Evolutionary conservation across 805 yeast genomes (phyloP).

Genomic region (Ogataea zsoltii): DNA sequence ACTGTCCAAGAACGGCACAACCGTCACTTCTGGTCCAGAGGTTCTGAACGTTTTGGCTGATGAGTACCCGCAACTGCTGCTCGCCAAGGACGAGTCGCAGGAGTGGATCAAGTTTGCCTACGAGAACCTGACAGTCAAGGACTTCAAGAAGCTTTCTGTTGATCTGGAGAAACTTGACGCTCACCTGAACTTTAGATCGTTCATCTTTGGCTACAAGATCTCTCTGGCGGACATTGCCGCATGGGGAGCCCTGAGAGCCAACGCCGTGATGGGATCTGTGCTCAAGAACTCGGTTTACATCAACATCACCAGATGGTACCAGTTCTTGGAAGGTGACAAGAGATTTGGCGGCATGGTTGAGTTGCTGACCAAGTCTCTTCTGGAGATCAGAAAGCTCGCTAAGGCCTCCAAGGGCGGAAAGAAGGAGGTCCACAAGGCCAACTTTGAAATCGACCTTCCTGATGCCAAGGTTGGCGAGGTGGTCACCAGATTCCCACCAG

Average conservation of each 20-base stretch:
- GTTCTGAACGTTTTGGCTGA: slow-evolving; percentile 52
- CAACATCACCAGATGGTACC: slow-evolving; percentile 94
- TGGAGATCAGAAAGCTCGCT: slow-evolving; percentile 71
- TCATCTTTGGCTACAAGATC: slow-evolving; percentile 62
- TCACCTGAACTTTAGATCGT: slow-evolving; percentile 84
- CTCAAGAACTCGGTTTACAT: slow-evolving; percentile 80
- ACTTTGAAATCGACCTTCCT: slow-evolving; percentile 87
- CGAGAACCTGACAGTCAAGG: slow-evolving; percentile 72
- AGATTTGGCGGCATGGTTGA: slow-evolving; percentile 72
- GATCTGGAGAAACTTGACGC: slow-evolving; percentile 80
- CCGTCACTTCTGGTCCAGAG: slow-evolving; percentile 43
- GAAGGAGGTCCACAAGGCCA: slow-evolving; percentile 91
- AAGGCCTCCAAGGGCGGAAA: slow-evolving; percentile 57
- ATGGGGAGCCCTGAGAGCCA: slow-evolving; percentile 94
- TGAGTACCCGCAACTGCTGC: slow-evolving; percentile 49
- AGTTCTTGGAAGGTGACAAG: slow-evolving; percentile 64
- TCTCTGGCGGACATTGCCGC: slow-evolving; percentile 81
- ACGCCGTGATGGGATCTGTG: slow-evolving; percentile 89
- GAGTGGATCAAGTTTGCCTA: slow-evolving; percentile 70
- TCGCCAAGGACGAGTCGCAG: slow-evolving; percentile 41
- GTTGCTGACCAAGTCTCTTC: slow-evolving; percentile 62
- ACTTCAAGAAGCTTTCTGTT: slow-evolving; percentile 80
- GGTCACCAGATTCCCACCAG: slow-evolving; percentile 99
- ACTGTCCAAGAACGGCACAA: slow-evolving; percentile 44
- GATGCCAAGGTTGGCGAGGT: slow-evolving; percentile 94